Conservation (phyloP, 306 rosid genomes). For the Inga oerstediana region DNA sequence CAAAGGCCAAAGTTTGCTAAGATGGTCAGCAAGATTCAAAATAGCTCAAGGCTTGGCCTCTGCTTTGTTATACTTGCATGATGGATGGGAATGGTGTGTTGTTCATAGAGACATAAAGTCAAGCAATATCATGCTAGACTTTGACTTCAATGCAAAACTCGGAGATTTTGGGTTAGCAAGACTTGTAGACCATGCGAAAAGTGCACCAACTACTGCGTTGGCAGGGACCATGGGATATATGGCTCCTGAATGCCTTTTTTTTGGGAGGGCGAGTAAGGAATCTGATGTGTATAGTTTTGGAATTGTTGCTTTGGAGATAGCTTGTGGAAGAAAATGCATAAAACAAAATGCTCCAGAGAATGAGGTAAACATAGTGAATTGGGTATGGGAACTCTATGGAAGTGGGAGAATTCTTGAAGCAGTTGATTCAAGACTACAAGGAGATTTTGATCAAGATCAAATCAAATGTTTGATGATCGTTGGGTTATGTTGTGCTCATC, state of each 20-base stretch:
- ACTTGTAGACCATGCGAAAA: not conserved
- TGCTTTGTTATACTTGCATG: not conserved
- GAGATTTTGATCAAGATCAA: not conserved
- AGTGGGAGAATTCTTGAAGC: conserved; percentile 3
- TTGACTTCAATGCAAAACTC: conserved; percentile 10
- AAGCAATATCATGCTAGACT: conserved; percentile 22
- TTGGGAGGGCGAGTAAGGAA: conserved; percentile 33
- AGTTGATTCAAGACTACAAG: not conserved
- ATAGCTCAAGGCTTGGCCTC: conserved; percentile 18
- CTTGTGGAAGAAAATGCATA: conserved; percentile 37
- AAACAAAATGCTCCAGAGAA: not conserved
- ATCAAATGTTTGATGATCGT: not conserved
- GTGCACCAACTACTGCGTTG: not conserved
- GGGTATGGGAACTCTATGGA: conserved; percentile 3
- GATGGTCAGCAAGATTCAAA: conserved; percentile 12
- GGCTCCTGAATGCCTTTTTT: conserved; percentile 30
- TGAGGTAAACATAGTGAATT: not conserved
- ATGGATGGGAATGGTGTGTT: not conserved
- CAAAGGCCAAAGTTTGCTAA: not conserved
- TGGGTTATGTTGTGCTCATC: conserved; percentile 3
- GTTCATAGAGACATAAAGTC: conserved; percentile 19
- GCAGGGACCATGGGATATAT: conserved; percentile 34
- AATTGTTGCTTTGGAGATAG: conserved; percentile 42
- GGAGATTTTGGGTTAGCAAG: conserved; percentile 30
- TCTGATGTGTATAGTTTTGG: conserved; percentile 43